A percentile compares a stretch with the other conserved stretches of the same genome.
Conservation (phyloP, 2,329 filamentous ascomycete species). For the Parascedosporium putredinis region DNA sequence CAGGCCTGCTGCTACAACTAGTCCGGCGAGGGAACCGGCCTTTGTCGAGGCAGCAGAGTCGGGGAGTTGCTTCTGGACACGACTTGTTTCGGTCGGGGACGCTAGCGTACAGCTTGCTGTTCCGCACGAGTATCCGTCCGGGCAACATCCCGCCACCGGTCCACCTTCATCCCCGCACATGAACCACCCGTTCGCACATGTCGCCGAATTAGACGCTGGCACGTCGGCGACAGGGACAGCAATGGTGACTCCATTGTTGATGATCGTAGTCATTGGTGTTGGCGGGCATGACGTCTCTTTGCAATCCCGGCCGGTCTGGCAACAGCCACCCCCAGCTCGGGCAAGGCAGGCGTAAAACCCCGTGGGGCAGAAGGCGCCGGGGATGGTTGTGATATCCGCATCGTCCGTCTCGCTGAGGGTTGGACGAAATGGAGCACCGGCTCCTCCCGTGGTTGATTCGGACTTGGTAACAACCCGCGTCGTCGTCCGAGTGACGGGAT, state of each 20-base stretch:
- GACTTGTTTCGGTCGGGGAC: constrained; percentile 41
- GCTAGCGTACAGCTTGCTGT: constrained; percentile 57
- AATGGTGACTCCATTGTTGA: constrained; percentile 60
- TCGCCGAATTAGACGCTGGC: constrained; percentile 28
- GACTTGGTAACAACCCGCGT: constrained; percentile 24
- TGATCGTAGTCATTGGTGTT: constrained; percentile 47
- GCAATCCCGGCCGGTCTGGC: constrained; percentile 78
- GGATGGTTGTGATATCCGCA: constrained; percentile 23
- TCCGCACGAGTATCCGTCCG: constrained; percentile 64
- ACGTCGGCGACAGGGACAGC: constrained; percentile 48
- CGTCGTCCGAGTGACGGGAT: constrained; percentile 20
- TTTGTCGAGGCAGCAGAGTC: background rate
- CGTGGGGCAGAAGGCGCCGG: constrained; percentile 53
- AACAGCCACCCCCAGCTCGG: constrained; percentile 74
- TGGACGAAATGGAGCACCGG: constrained; percentile 36
- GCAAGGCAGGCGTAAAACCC: constrained; percentile 89
- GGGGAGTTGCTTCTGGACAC: constrained; percentile 44
- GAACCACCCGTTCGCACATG: constrained; percentile 73
- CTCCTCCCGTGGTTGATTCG: constrained; percentile 26
- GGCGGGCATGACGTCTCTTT: constrained; percentile 68
- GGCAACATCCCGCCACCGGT: constrained; percentile 75
- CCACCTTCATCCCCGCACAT: constrained; percentile 48
- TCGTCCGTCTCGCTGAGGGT: constrained; percentile 23
- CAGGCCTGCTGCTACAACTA: background rate
- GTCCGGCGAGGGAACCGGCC: background rate